These are phyloP conservation scores for Solanum lycopersicoides DNA, from an alignment of 257 asterid genomes.

Conservation along the genomic window DNA sequence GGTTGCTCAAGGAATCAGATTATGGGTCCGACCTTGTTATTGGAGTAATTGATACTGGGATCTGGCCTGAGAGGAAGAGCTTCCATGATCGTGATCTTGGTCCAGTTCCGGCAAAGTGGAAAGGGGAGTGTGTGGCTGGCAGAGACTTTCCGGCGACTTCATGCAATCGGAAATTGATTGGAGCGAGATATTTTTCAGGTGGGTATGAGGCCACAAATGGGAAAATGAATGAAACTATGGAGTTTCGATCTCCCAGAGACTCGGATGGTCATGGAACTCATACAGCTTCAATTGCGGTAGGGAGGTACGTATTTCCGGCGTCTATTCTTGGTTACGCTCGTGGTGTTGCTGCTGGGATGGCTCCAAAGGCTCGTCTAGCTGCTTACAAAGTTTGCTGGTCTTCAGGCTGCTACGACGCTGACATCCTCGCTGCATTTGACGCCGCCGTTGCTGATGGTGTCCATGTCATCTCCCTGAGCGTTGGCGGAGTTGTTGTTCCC, in stretches of 20 bases:
- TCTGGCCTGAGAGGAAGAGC: conserved; percentile 93
- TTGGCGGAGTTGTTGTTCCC: conserved; percentile 82
- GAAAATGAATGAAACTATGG: conserved; percentile 59
- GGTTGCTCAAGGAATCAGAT: conserved; percentile 67
- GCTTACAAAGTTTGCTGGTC: conserved; percentile 83
- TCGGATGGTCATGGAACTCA: conserved; percentile 94
- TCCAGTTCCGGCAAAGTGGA: conserved; percentile 70
- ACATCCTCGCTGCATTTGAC: conserved; percentile 83
- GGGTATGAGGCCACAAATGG: conserved; percentile 78
- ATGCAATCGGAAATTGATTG: conserved; percentile 81
- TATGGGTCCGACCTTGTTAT: conserved; percentile 86
- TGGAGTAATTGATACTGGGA: conserved; percentile 87
- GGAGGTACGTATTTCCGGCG: conserved; percentile 78
- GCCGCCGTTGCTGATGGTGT: conserved; percentile 86
- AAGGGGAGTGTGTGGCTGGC: conserved; percentile 50
- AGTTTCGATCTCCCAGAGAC: conserved; percentile 70
- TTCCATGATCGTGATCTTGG: conserved; percentile 56
- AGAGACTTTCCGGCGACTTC: conserved; percentile 34
- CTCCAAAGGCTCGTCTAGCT: conserved; percentile 88
- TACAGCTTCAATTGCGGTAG: conserved; percentile 96
- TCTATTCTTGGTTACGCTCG: conserved; percentile 77
- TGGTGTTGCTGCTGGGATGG: conserved; percentile 94
- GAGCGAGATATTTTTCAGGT: conserved; percentile 54
- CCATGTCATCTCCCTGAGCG: conserved; percentile 72
- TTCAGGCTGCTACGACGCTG: conserved; percentile 84